Base-by-base conservation (phyloP, 2,329 filamentous ascomycete genomes). In the Nectriaceae sp. region DNA sequence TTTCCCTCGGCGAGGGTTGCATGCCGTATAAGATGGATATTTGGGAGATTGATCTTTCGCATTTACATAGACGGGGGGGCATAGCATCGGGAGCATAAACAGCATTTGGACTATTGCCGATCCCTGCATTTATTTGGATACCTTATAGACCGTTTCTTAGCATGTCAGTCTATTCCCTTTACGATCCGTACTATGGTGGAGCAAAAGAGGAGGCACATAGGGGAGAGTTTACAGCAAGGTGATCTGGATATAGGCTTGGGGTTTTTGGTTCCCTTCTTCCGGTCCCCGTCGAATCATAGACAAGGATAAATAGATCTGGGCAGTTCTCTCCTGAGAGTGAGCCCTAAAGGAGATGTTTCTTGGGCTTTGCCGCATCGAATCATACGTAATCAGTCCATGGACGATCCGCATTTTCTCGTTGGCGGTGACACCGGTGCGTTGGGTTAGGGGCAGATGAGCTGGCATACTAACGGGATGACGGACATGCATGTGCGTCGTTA, bases 91-190 rank as follows among this genome's bases (percentile, higher is more conserved):
- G 50, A 31, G 50, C 31, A 46, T 21, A 48, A 46, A 44, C 46
- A 42, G 43, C 39, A 50, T 35, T 48, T 44, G 51, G 49, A 56
- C 46, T 35, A 52, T 42, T 42, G 44, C 46, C 44, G 46, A 45
- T 52, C 42, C n/a, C 47, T 58, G 50, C 44, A 55, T 57, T 53
- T 50, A 57, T 46, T 57, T 52, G 44, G 56, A 65, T 64, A 64
- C 59, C 60, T 61, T 53, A 64, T 65, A 64, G 62, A 65, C 57
- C 55, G 49, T 57, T 62, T 58, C 48, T 53, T 57, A 56, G 16
- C n/a, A 53, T 50, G 49, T 60, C 46, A 48, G 47, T 56, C 48
- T 29, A 42, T 43, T 52, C 40, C 51, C 52, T 56, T 37, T 47
- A 52, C 53, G 40, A 50, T 46, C 41, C 45, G 57, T 43, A 37